phyloP scores from a whole-genome alignment of 1,284 basidiomycete species.

The Somion occarium region DNA sequence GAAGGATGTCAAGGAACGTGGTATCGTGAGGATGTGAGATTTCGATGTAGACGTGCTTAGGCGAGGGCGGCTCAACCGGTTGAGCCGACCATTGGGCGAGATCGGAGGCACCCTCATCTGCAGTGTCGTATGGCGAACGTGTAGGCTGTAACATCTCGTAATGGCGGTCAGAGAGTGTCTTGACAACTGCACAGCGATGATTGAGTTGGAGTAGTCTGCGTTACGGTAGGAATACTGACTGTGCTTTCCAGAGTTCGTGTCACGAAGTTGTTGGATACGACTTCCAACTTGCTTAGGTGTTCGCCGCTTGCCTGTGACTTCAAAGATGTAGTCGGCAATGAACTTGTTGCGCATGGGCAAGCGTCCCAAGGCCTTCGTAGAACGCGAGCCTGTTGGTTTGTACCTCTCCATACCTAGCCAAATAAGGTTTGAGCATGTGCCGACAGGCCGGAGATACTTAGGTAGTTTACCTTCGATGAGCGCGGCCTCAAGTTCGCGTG shows the following conservation, averaged over 20 bases:
- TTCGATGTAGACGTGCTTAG: constrained; percentile 47
- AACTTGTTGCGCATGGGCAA: constrained; percentile 73
- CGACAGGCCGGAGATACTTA: not conserved
- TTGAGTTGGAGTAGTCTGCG: constrained; percentile 1
- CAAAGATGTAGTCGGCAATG: constrained; percentile 65
- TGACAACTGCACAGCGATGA: constrained; percentile 29
- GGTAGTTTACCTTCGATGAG: constrained; percentile 54
- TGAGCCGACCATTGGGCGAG: constrained; percentile 5
- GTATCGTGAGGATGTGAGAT: constrained; percentile 37
- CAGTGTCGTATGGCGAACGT: not conserved
- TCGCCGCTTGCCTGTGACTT: constrained; percentile 55
- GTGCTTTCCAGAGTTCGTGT: constrained; percentile 60
- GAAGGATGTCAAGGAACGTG: constrained; percentile 11
- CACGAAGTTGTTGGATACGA: constrained; percentile 65
- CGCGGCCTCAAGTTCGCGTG: constrained; percentile 63
- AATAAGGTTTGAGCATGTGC: not conserved
- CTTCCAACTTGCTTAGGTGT: constrained; percentile 72
- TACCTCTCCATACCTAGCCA: constrained; percentile 57
- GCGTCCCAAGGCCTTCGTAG: constrained; percentile 62
- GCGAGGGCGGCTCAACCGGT: constrained; percentile 5
- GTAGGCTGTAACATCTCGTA: constrained; percentile 28
- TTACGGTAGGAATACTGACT: constrained; percentile 37
- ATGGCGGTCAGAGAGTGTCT: constrained; percentile 30
- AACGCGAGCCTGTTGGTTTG: constrained; percentile 61
- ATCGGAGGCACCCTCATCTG: not conserved